Evolutionary conservation across 768 basidiomycete genomes (phyloP).

Genomic region (Cytidiella melzeri): DNA sequence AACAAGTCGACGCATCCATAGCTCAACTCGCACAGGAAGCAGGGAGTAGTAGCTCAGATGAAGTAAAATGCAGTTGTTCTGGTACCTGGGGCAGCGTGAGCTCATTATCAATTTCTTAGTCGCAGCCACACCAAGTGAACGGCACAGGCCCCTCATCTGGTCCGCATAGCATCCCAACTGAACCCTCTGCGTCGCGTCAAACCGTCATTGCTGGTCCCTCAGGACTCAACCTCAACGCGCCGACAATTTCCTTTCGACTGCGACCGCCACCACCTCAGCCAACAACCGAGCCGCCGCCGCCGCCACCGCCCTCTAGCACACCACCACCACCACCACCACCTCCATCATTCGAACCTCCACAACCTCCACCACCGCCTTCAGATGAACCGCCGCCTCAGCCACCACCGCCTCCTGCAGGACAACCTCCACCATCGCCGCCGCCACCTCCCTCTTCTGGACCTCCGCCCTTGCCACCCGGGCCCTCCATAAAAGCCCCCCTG

Average conservation of each 20-base stretch:
- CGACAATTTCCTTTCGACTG: slow-evolving; percentile 23
- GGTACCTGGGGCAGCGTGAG: slow-evolving; percentile 13
- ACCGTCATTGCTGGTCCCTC: slow-evolving; percentile 12
- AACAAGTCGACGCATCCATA: slow-evolving; percentile 30
- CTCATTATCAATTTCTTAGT: slow-evolving; percentile 10
- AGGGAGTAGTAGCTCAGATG: slow-evolving; percentile 22
- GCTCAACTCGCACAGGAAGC: slow-evolving; percentile 18
- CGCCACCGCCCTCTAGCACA: slow-evolving; percentile 21
- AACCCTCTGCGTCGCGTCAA: neutral
- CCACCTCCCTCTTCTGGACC: slow-evolving; percentile 20
- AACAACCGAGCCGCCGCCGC: slow-evolving; percentile 33
- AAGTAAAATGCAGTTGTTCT: slow-evolving; percentile 19
- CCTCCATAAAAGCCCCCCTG: slow-evolving; percentile 19
- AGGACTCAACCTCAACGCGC: slow-evolving; percentile 16
- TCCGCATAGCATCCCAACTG: slow-evolving; percentile 9
- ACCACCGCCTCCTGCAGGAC: slow-evolving; percentile 19
- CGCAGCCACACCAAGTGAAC: slow-evolving; percentile 14
- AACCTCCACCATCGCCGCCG: slow-evolving; percentile 25
- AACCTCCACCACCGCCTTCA: slow-evolving; percentile 25
- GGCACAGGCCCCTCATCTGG: slow-evolving; percentile 6
- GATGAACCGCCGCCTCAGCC: slow-evolving; percentile 18
- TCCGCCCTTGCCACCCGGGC: slow-evolving; percentile 21
- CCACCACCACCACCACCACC: slow-evolving; percentile 28
- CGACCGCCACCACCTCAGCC: slow-evolving; percentile 28
- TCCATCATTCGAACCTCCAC: slow-evolving; percentile 22